A percentile compares a stretch with the other conserved stretches of the same genome.
Conservation (phyloP, 306 rosid genomes). For the Cicer judaicum region DNA sequence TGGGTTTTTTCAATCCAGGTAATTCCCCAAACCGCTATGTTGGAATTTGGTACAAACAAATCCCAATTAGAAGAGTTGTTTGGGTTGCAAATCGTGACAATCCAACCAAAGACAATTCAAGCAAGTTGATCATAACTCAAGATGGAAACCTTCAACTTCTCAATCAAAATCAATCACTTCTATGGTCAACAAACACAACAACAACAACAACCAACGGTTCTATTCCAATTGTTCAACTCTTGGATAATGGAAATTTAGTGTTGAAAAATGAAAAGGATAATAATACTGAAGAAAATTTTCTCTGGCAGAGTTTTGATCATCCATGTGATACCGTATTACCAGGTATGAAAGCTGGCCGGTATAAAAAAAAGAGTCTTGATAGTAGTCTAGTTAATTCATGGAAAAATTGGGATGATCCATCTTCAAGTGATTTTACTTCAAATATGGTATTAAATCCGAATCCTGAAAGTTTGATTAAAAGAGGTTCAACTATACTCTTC, state of each 20-base stretch:
- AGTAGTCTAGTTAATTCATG: constrained; percentile 42
- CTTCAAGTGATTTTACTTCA: constrained; percentile 43
- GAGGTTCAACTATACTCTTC: neutral
- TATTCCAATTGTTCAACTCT: constrained; percentile 32
- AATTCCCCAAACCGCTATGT: constrained; percentile 11
- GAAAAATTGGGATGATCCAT: constrained; percentile 53
- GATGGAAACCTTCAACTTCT: constrained; percentile 9
- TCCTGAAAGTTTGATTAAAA: constrained; percentile 22
- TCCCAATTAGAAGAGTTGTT: neutral
- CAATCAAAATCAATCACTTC: neutral
- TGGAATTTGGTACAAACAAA: constrained; percentile 26
- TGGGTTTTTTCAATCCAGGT: constrained; percentile 27
- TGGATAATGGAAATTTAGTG: constrained; percentile 59
- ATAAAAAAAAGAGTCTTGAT: constrained; percentile 42
- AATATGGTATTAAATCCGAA: neutral
- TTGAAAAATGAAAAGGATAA: constrained; percentile 6
- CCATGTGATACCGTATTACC: constrained; percentile 56
- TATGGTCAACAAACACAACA: constrained; percentile 36
- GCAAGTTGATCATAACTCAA: neutral
- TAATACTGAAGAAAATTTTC: constrained; percentile 11
- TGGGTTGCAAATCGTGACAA: constrained; percentile 42
- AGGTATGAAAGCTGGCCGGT: constrained; percentile 55
- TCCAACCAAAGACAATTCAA: constrained; percentile 19
- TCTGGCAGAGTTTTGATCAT: constrained; percentile 66
- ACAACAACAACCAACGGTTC: neutral